Conservation (phyloP, 306 rosid genomes). For the Lupinus albus region DNA sequence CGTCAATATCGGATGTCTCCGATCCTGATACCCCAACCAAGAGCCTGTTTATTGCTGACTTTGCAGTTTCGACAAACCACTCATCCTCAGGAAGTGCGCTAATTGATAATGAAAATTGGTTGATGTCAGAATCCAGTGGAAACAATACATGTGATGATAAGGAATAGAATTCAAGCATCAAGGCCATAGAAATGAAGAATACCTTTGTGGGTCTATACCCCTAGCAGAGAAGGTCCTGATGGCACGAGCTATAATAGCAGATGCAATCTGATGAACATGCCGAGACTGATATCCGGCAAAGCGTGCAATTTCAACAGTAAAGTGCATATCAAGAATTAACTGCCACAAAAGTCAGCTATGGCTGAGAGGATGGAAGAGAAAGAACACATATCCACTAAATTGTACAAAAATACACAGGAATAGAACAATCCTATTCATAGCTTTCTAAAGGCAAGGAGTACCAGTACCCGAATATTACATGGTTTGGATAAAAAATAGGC, state of each 20-base stretch:
- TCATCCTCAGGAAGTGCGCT: conserved; percentile 95
- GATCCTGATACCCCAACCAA: conserved; percentile 77
- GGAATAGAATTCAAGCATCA: conserved; percentile 34
- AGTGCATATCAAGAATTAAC: conserved; percentile 98
- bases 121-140: conserved; percentile 33
- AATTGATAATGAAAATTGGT: conserved; percentile 29
- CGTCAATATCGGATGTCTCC: conserved; percentile 73
- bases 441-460: not conserved
- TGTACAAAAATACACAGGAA: conserved; percentile 6
- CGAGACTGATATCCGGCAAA: conserved; percentile 91
- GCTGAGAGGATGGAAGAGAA: conserved; percentile 30
- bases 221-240: conserved; percentile 83
- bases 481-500: not conserved
- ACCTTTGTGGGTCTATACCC: conserved; percentile 86
- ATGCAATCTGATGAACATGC: conserved; percentile 84
- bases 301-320: conserved; percentile 92
- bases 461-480: conserved; percentile 2
- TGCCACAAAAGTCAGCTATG: conserved; percentile 48
- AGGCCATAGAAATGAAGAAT: conserved; percentile 36
- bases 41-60: conserved; percentile 75
- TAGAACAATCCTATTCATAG: not conserved
- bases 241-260: conserved; percentile 90
- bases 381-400: not conserved
- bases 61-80: conserved; percentile 94
- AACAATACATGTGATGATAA: conserved; percentile 16